A percentile compares a stretch with the other conserved stretches of the same genome.
phyloP scores from a whole-genome alignment of 1,139 yeast species.

The Debaryomyces robertsiae region DNA sequence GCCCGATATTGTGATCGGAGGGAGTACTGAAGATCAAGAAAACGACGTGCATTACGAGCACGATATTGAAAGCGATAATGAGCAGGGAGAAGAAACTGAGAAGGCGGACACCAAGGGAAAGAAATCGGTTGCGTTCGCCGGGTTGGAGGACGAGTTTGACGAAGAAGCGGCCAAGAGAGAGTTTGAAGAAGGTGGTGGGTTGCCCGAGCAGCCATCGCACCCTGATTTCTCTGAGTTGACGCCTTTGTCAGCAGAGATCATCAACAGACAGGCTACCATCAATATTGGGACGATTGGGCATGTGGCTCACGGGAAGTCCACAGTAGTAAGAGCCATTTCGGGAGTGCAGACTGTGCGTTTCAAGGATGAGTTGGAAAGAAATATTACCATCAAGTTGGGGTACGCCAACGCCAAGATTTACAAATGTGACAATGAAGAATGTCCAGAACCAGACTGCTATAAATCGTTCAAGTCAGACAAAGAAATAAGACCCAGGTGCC shows the following conservation, averaged over 20 bases:
- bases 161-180: slow-evolving; percentile 72
- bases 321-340: slow-evolving; percentile 97
- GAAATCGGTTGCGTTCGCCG: slow-evolving; percentile 85
- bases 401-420: slow-evolving; percentile 98
- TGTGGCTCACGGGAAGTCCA: slow-evolving; percentile 98
- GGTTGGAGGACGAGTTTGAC: slow-evolving; percentile 61
- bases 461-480: slow-evolving; percentile 92
- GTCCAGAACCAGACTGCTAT: slow-evolving; percentile 96
- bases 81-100: slow-evolving; percentile 49
- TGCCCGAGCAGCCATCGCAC: slow-evolving; percentile 92
- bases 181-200: slow-evolving; percentile 97
- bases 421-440: slow-evolving; percentile 81
- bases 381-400: slow-evolving; percentile 96
- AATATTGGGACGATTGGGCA: slow-evolving; percentile 99
- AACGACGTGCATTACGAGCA: slow-evolving; percentile 46
- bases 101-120: slow-evolving; percentile 48
- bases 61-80: slow-evolving; percentile 52
- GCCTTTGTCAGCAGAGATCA: slow-evolving; percentile 91
- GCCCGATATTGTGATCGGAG: slow-evolving; percentile 85
- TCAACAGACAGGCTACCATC: slow-evolving; percentile 98
- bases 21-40: slow-evolving; percentile 50
- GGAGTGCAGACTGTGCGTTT: slow-evolving; percentile 99
- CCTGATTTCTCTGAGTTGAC: slow-evolving; percentile 80
- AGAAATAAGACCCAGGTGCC: slow-evolving; percentile 92
- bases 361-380: slow-evolving; percentile 98